A percentile compares a stretch with the other conserved stretches of the same genome.
These are phyloP conservation scores for Drosera capensis DNA, from an alignment of 148 eudicot genomes.

Conservation along the genomic window DNA sequence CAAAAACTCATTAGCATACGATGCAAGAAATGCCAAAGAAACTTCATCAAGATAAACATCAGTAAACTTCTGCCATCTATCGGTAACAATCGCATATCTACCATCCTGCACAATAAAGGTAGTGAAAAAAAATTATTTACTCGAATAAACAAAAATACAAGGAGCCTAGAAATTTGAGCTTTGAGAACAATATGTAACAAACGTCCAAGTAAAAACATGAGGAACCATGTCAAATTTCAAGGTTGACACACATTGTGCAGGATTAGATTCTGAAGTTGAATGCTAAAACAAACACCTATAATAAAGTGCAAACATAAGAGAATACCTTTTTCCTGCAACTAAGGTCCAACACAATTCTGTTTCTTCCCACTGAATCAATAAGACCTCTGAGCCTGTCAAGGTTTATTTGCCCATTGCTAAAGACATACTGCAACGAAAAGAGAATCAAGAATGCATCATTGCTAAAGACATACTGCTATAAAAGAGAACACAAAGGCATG, in stretches of 20 bases:
- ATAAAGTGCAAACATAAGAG: too few relatives aligned
- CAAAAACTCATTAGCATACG: conserved; percentile 84
- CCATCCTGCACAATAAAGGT: conserved; percentile 40
- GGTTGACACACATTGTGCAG: too few relatives aligned
- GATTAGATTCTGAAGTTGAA: too few relatives aligned
- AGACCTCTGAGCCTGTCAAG: conserved; percentile 81
- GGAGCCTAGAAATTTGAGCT: neutral
- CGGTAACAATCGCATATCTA: conserved; percentile 82
- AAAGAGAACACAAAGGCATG: too few relatives aligned
- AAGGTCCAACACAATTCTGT: conserved; percentile 80
- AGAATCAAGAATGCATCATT: neutral
- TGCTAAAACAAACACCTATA: too few relatives aligned
- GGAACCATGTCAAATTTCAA: neutral
- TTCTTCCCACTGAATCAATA: conserved; percentile 50
- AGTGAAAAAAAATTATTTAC: neutral
- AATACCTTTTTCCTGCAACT: conserved; percentile 95
- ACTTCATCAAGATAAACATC: conserved; percentile 62
- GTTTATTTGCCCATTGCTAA: conserved; percentile 81
- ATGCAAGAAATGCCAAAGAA: conserved; percentile 63
- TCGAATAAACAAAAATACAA: neutral
- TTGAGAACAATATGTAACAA: too few relatives aligned
- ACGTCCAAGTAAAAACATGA: too few relatives aligned
- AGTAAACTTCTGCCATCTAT: conserved; percentile 96
- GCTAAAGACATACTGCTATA: too few relatives aligned
- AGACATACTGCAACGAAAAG: conserved; percentile 62